phyloP scores from a whole-genome alignment of 495 filamentous ascomycete genomes.

The Neurospora sp. region DNA sequence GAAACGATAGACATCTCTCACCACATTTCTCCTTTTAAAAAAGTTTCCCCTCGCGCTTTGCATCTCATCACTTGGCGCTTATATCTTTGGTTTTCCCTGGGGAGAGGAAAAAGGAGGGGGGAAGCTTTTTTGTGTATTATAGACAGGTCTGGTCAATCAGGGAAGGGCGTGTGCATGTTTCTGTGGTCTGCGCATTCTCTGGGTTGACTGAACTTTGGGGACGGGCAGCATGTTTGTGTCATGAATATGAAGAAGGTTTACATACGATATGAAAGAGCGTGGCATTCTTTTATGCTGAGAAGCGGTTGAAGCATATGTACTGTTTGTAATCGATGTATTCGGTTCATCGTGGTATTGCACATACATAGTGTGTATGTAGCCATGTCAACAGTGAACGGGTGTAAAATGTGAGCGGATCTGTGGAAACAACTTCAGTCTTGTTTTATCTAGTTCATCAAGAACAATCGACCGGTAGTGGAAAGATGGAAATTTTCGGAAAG shows the following conservation, averaged over 20 bases:
- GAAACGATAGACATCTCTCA: constrained; percentile 10
- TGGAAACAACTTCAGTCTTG: background rate
- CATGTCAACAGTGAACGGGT: background rate
- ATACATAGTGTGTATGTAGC: background rate
- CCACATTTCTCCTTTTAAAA: background rate
- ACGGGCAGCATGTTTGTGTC: background rate
- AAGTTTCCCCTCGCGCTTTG: background rate
- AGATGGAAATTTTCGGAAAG: too few relatives aligned
- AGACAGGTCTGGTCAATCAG: constrained; percentile 4
- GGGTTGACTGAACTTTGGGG: background rate
- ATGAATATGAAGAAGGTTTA: background rate
- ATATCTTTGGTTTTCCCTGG: background rate
- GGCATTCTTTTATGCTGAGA: background rate
- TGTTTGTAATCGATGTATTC: background rate
- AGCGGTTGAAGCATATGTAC: background rate
- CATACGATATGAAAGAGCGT: background rate
- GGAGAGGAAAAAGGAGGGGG: background rate
- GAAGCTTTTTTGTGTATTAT: constrained; percentile 12
- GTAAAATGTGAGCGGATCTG: background rate
- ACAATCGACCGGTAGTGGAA: too few relatives aligned
- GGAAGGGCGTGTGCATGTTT: background rate
- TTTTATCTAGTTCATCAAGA: too few relatives aligned
- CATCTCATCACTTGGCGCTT: background rate
- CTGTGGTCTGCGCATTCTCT: background rate
- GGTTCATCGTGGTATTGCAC: background rate